phyloP scores from a whole-genome alignment of 495 filamentous ascomycete species.

The Schizothecium vesticola region DNA sequence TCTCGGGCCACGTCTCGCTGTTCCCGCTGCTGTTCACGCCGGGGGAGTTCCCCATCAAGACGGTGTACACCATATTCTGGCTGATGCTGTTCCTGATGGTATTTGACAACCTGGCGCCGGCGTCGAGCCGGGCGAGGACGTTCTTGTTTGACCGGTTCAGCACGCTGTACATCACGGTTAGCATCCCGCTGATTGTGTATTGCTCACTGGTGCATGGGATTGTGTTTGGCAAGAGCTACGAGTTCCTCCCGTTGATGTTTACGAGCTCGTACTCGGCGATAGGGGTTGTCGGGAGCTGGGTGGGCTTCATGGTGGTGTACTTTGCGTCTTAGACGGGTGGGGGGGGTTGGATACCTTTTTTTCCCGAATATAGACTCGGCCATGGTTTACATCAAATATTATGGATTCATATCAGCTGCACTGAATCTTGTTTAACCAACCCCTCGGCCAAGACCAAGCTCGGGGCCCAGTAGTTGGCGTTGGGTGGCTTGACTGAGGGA shows the following conservation, averaged over 20 bases:
- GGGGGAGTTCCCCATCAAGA: slow-evolving; percentile 88
- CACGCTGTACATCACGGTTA: slow-evolving; percentile 78
- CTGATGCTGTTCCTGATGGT: slow-evolving; percentile 75
- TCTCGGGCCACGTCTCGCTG: slow-evolving; percentile 89
- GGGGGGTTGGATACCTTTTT: neutral
- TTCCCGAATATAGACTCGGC: neutral
- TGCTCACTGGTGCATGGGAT: slow-evolving; percentile 78
- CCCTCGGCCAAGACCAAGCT: neutral
- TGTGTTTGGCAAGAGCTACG: slow-evolving; percentile 74
- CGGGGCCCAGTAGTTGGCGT: neutral
- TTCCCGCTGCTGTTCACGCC: slow-evolving; percentile 92
- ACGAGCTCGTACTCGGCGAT: slow-evolving; percentile 91
- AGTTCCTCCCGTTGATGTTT: slow-evolving; percentile 96
- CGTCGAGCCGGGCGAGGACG: slow-evolving; percentile 63
- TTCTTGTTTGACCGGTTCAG: slow-evolving; percentile 89
- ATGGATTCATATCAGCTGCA: neutral
- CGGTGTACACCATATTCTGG: slow-evolving; percentile 89
- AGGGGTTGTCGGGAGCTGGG: slow-evolving; percentile 94
- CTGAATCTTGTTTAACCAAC: too few species aligned
- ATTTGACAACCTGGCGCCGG: slow-evolving; percentile 84
- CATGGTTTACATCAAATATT: neutral
- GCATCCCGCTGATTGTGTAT: slow-evolving; percentile 85
- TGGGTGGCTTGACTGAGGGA: neutral
- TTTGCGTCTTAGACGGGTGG: slow-evolving; percentile 56
- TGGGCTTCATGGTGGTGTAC: slow-evolving; percentile 91